These are phyloP conservation scores for Aegilops speltoides DNA, from an alignment of 176 grass and related monocot genomes.

Conservation along the genomic window DNA sequence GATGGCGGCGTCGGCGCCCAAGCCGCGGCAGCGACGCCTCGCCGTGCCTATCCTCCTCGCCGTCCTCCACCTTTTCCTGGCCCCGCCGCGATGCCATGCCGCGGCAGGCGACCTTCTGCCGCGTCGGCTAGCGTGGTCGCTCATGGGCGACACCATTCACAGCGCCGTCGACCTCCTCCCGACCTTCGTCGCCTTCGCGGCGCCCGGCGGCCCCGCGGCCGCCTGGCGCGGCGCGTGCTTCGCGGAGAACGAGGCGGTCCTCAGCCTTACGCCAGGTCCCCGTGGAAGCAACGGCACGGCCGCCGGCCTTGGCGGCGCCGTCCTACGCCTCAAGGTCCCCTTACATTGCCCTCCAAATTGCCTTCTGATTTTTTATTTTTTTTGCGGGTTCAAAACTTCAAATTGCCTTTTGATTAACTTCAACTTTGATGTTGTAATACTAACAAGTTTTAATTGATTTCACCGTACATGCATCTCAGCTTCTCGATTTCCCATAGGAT, in stretches of 20 bases:
- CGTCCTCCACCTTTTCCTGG: background rate
- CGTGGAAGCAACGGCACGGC: constrained; percentile 25
- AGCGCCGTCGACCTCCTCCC: constrained; percentile 94
- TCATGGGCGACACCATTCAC: constrained; percentile 58
- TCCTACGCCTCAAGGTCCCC: constrained; percentile 67
- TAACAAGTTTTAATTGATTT: background rate
- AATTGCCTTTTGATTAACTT: background rate
- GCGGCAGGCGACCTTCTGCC: constrained; percentile 63
- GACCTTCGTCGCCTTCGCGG: constrained; percentile 63
- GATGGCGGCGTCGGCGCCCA: background rate
- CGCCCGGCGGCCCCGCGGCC: constrained; percentile 41
- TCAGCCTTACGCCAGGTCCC: constrained; percentile 50
- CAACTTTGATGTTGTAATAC: background rate
- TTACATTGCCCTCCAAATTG: background rate
- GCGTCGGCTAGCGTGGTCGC: constrained; percentile 66
- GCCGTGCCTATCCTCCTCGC: background rate
- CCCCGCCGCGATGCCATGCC: background rate
- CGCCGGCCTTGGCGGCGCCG: constrained; percentile 38
- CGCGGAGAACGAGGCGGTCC: constrained; percentile 63
- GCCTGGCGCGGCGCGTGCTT: constrained; percentile 83
- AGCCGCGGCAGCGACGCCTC: background rate
- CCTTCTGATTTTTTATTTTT: background rate
- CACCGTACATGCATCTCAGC: background rate
- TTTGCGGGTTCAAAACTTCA: too few relatives aligned
- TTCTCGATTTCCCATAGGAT: background rate